Evolutionary conservation across 2,329 filamentous ascomycete genomes (phyloP), one percentile per base, ranked within the genome.

Genomic region (Pestalotiopsis sp.): DNA sequence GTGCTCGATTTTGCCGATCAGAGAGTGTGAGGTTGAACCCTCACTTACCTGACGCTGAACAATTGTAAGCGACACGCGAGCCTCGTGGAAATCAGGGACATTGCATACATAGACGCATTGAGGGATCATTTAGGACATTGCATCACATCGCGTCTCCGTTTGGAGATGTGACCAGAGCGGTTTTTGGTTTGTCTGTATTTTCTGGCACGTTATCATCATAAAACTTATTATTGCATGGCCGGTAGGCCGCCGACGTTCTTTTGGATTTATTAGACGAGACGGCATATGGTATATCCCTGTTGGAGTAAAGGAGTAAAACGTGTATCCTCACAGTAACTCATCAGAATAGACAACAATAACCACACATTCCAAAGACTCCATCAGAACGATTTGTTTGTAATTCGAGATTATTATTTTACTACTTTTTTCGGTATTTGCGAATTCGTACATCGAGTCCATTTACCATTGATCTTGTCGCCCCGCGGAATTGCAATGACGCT

Each of bases 1-100:
- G 92, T 97, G 67, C 86, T 97, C 70, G 94, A 97, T 81, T 97
- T 96, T 86, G 92, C 94, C 26, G 88, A 89, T 74, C 88, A 91
- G 79, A 82, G 88, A 76, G 88, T 90, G 39, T 91, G 77, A 84
- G 17, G 4, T 44, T 1, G 11, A 44, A 44, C 11, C 17, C 40
- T 44, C 13, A 17, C 40, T 17, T 44, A 17, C 5, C 11, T 13
- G 40, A 17, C 17, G 40, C 40, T 17, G 11, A 17, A 44, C 40
- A 44, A 13, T 17, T 4, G 17, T 17, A 17, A n/a, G 44, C 20
- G 44, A 10, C 7, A 10, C 17, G 9, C 7, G n/a, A 52, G 14
- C 4, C 44, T n/a, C 17, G 44, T n/a, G 20, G 44, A n/a, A 22
- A n/a, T 52, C 44, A 52, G 44, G 20, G 20, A n/a, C 17, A 52